Evolutionary conservation across 1,139 yeast species (phyloP), one percentile per base, ranked within the genome.

Genomic region (Lipomyces yarrowii): DNA sequence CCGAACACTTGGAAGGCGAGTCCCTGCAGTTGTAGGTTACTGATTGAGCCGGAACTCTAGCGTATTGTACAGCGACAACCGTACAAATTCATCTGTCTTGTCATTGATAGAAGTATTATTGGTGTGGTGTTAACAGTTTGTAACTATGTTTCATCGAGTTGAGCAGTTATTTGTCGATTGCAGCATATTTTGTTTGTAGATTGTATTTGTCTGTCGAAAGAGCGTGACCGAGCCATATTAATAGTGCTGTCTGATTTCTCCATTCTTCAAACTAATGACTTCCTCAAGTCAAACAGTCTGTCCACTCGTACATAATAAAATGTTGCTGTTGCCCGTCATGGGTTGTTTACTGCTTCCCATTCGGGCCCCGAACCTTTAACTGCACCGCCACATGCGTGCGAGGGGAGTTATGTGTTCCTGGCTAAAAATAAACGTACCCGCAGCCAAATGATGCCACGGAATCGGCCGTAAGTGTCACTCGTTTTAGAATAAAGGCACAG

Each of bases 1-100:
- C 33, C 15, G 53, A 64, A 46, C 53, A 61, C 52, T 21, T 54
- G 18, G 63, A 61, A 57, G 60, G 53, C n/a, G 67, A 65, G 48
- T 65, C 69, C 1, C 23, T 63, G 56, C 46, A 33, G 46, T 33
- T 67, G 55, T 62, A 53, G 46, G 15, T 18, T 52, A 30, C 30
- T 37, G 42, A 37, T 37, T 37, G 42, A 4, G 55, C 33, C 21
- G 11, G 26, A 23, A 3, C 55, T 18, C 55, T 23, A 30, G 18
- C 1, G 33, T 52, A 8, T n/a, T 10, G 10, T 21, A 18, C 4
- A 8, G 23, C 15, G 48, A 7, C 23, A 11, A n/a, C 48, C 2
- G n/a, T 42, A 18, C 8, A n/a, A 2, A 42, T 21, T 42, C 7
- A 42, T 3, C 11, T 42, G 3, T 10, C 48, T 15, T n/a, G 30